Percentiles rank a stretch among this genome's conserved stretches.
phyloP scores from a whole-genome alignment of 1,284 basidiomycete species.

The Stygiomarasmius scandens region DNA sequence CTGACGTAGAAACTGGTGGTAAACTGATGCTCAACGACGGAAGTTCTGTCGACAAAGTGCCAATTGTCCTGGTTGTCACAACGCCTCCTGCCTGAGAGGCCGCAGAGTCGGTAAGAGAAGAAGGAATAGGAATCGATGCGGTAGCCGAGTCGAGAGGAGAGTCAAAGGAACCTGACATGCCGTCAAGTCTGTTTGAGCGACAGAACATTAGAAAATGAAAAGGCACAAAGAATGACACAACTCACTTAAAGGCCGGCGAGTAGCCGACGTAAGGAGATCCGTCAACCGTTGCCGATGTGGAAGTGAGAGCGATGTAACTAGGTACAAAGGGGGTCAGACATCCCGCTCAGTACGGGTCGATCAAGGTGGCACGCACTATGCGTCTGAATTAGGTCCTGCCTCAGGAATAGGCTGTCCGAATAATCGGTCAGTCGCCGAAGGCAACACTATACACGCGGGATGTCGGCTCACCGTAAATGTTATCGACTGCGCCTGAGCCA shows the following conservation, averaged over 20 bases:
- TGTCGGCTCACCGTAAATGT: constrained; percentile 51
- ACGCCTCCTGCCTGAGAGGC: constrained; percentile 1
- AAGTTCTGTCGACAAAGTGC: constrained; percentile 33
- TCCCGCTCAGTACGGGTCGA: background rate
- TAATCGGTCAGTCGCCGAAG: background rate
- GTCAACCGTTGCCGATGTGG: constrained; percentile 38
- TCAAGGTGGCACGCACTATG: constrained; percentile 46
- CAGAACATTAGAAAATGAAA: background rate
- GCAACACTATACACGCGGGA: background rate
- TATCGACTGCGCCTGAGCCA: constrained; percentile 53
- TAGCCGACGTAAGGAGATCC: constrained; percentile 44
- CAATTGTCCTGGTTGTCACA: constrained; percentile 38
- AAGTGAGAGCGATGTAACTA: constrained; percentile 65
- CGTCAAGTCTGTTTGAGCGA: constrained; percentile 42
- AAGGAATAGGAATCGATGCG: constrained; percentile 47
- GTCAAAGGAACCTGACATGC: constrained; percentile 61
- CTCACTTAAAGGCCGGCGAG: constrained; percentile 60
- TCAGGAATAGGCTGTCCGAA: constrained; percentile 40
- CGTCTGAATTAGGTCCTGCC: constrained; percentile 55
- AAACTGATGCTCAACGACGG: constrained; percentile 8
- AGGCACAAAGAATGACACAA: constrained; percentile 6
- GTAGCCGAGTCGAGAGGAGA: constrained; percentile 51
- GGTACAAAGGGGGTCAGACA: constrained; percentile 3
- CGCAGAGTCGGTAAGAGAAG: constrained; percentile 34
- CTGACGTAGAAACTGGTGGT: constrained; percentile 11